Evolutionary conservation across 2,329 filamentous ascomycete genomes (phyloP), one percentile per base, ranked within the genome.

Genomic region (Byssothecium circinans): DNA sequence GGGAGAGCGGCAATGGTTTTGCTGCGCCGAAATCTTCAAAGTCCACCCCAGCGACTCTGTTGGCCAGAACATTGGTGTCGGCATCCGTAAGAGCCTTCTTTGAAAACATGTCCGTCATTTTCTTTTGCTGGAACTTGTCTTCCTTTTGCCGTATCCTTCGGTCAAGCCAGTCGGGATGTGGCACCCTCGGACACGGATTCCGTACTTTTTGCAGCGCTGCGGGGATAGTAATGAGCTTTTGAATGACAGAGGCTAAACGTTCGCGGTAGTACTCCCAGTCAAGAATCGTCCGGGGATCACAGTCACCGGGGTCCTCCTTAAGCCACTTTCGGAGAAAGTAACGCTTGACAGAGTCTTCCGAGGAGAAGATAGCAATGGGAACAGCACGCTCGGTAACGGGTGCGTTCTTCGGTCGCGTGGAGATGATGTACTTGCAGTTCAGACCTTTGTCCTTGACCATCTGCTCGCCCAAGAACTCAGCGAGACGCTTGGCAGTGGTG

Each of bases 351-450:
- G 83, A 82, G 47, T 91, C 86, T 46, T 97, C 92, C 0, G 94
- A 91, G 0, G 94, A 96, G 72, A 99, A 97, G 52, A 99, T 99
- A 17, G 94, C 91, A 4, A 99, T 91, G 0, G 94, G 94, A 49
- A 99, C 83, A 18, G 94, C 94, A 61, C 94, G 82, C 58, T 99
- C 95, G 0, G 94, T 99, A 52, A 99, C 91, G 1, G 94, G 92
- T 0, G 92, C 89, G 64, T 89, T 89, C 64, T 85, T 88, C 3
- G 94, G 94, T 54, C 82, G 84, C 12, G 90, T 82, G 42, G 91
- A 96, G 64, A 99, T 96, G 69, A 99, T 96, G 72, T 97, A 99
- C 74, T 97, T 97, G 85, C 94, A 99, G 76, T 99, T 99, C 60
- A 99, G 73, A 3, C 94, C 94, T 72, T 97, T 99, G 74, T 99